Conservation (phyloP, 306 rosid genomes). For the Corylus avellana region DNA sequence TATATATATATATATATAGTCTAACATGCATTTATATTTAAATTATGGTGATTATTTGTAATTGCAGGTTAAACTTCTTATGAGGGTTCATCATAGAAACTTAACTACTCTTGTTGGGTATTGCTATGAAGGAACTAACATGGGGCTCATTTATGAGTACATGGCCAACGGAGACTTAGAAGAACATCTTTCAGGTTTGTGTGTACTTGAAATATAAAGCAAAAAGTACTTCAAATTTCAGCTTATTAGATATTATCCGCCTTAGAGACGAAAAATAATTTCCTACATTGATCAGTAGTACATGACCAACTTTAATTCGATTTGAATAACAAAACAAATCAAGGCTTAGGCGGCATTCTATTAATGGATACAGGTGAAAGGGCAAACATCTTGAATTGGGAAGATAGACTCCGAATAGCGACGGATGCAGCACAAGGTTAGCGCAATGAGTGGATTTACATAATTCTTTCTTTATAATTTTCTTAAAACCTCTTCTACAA, state of each 20-base stretch:
- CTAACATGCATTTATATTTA: not conserved
- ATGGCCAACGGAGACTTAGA: conserved; percentile 43
- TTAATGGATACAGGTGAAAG: conserved; percentile 7
- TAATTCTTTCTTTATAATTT: not conserved
- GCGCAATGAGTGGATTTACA: not conserved
- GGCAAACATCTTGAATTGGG: conserved; percentile 42
- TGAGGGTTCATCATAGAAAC: conserved; percentile 14
- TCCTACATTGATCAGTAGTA: not conserved
- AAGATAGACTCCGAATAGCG: conserved; percentile 48
- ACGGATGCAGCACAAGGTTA: conserved; percentile 53
- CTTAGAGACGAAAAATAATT: no score
- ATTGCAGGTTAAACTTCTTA: not conserved
- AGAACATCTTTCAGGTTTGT: conserved; percentile 41
- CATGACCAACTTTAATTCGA: not conserved
- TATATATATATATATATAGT: not conserved
- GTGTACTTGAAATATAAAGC: not conserved
- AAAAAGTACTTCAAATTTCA: not conserved
- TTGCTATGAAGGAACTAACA: conserved; percentile 32
- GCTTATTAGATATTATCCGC: not conserved
- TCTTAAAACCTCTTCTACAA: not conserved
- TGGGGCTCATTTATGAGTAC: conserved; percentile 42
- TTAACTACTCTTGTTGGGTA: conserved; percentile 41
- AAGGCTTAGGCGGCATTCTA: not conserved
- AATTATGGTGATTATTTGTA: not conserved
- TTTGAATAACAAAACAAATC: not conserved